Base-by-base conservation (phyloP, 306 rosid species). In the Potentilla sterilis region DNA sequence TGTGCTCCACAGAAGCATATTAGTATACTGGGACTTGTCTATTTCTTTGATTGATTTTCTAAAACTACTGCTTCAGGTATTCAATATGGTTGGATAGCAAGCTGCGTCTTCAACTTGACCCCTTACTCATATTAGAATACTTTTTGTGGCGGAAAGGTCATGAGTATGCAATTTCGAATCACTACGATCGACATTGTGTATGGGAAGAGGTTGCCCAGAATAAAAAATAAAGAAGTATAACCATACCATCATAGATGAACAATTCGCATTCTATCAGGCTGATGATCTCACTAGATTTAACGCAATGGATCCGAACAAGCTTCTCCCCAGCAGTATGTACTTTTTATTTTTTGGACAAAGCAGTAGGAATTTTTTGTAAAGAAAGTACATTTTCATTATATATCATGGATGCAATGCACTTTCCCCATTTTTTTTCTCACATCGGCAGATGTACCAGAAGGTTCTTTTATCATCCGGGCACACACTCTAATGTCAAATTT, bases 61-160 rank as follows among this genome's bases (percentile, higher is more conserved):
- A 73, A 2, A n/a, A 35, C 5, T 73, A 18, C 42, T 51, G n/a
- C 63, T 65, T 80, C 89, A 95, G 98, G 87, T 95, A 90, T 85
- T 84, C 99, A 2, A 95, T 95, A 77, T 95, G 99, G 99, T 75
- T 95, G 88, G 99, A 95, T 74, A 92, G 97, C 87, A 95, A 95
- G 83, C 86, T 92, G 69, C 90, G 97, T 7, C 93, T 95, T 71
- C 97, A 90, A 87, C 86, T 86, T 76, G 99, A 95, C 76, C 97
- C 99, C 74, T 72, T 92, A 42, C 93, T 86, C 73, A 88, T 95
- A 80, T 82, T 90, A 90, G 99, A 95, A 75, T 84, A 92, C 87
- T 90, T 92, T 80, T 75, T 95, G 87, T 95, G 99, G 99, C 89
- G 96, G 57, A 93, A 93, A 65, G 96, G 89, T 62, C 75, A 86